A percentile compares a stretch with the other conserved stretches of the same genome.
These are phyloP conservation scores for Moricandia arvensis DNA, from an alignment of 345 rosid species.

Conservation along the genomic window DNA sequence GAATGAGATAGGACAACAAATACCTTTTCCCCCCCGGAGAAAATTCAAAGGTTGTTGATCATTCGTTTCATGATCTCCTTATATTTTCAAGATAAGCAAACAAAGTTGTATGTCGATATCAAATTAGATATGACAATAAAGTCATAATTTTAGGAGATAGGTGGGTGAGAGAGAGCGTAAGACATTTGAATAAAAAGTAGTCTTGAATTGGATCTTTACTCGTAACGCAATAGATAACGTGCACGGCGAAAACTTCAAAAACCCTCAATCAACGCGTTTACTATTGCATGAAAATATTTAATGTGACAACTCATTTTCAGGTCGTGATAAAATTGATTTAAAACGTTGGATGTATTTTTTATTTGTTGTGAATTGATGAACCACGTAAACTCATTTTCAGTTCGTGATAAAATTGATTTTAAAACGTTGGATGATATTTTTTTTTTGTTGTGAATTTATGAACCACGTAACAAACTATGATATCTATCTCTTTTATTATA, in stretches of 20 bases:
- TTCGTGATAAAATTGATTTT: no score
- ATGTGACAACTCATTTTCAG: slow-evolving; percentile 26
- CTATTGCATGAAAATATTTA: slow-evolving; percentile 13
- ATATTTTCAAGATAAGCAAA: not conserved
- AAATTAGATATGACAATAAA: slow-evolving; percentile 8
- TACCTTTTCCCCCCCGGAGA: not conserved
- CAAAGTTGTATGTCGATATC: slow-evolving; percentile 7
- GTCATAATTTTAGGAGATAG: not conserved
- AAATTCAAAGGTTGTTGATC: slow-evolving; percentile 15
- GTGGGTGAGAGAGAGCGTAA: not conserved
- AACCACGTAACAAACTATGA: not conserved
- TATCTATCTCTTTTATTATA: no score
- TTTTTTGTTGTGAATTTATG: not conserved
- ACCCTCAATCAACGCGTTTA: slow-evolving; percentile 12
- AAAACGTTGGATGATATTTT: no score
- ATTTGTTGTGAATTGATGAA: no score
- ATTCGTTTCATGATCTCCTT: not conserved
- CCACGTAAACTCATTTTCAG: not conserved
- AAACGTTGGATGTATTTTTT: not conserved
- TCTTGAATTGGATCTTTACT: slow-evolving; percentile 10
- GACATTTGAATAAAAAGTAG: not conserved
- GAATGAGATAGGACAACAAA: not conserved
- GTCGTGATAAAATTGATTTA: not conserved
- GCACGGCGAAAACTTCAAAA: slow-evolving; percentile 26
- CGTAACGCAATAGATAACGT: slow-evolving; percentile 33